Evolutionary conservation across 192 early-diverging fungal genomes (phyloP), one percentile per base, ranked within the genome.

Genomic region (Umbelopsis sp.): DNA sequence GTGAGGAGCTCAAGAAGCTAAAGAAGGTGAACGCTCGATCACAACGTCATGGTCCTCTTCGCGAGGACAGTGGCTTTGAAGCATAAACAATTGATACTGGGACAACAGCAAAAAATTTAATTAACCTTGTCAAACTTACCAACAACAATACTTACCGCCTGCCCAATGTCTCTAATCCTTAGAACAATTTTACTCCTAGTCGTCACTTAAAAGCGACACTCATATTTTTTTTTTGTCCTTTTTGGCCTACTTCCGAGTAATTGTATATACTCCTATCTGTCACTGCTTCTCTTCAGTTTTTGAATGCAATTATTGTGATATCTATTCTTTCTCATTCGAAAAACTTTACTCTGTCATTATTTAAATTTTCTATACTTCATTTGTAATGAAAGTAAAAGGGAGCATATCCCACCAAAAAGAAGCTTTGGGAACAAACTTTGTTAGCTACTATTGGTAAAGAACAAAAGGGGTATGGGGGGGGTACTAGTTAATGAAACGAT

Each of bases 1-100:
- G 77, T 44, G 73, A 79, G 44, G 50, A 53, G 14, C 43, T 47
- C 12, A 78, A 77, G 49, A 77, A 70, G 22, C 12, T 62, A 11
- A 31, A 26, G 34, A 62, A 62, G n/a, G 32, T 31, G 16, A 4
- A 62, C 12, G 4, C 56, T 20, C 56, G 6, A 2, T 14, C 17
- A 5, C 56, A 62, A 36, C 26, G 16, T n/a, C 56, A 62, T 34
- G 22, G 12, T 1, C 16, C 31, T 34, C 56, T 62, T 62, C 56
- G 56, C 29, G 34, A 62, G 29, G 56, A 62, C 20, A 62, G 56
- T 20, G 56, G 56, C 3, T 62, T 34, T 36, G 26, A 62, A 62
- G 56, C 56, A 22, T 62, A 62, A 62, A 0, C 31, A 29, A 32
- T 32, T 12, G 10, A 26, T 0, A 34, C 2, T 29, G 56, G 7